Percentiles rank a stretch among this genome's conserved stretches.
Evolutionary conservation across 345 rosid genomes (phyloP).

Genomic region (Syzygium aromaticum): DNA sequence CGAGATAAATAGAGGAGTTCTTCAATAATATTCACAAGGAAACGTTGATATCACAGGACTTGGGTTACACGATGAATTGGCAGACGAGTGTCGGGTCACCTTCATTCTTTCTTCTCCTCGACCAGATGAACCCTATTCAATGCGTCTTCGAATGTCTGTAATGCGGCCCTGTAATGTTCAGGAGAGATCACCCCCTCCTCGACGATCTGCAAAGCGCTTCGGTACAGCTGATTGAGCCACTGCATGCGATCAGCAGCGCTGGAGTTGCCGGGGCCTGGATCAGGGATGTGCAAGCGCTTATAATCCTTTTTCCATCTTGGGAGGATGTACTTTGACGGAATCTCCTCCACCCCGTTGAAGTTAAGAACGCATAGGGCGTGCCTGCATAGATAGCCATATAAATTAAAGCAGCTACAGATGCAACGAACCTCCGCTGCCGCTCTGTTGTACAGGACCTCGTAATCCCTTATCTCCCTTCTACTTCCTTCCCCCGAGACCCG

Average conservation of each 20-base stretch:
- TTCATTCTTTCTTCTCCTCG: slow-evolving; percentile 14
- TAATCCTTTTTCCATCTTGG: slow-evolving; percentile 64
- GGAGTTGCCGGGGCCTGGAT: slow-evolving; percentile 6
- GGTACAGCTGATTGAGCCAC: slow-evolving; percentile 51
- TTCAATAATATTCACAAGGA: not conserved
- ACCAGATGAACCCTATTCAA: slow-evolving; percentile 43
- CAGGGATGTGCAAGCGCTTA: slow-evolving; percentile 34
- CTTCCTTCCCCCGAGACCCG: slow-evolving; percentile 46
- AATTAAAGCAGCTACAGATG: slow-evolving; percentile 78
- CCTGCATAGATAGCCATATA: slow-evolving; percentile 74
- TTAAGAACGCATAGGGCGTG: slow-evolving; percentile 76
- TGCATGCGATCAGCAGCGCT: slow-evolving; percentile 21
- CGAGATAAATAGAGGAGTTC: not conserved
- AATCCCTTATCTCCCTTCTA: slow-evolving; percentile 50
- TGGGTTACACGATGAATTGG: not conserved
- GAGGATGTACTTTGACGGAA: slow-evolving; percentile 49
- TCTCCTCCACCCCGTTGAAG: slow-evolving; percentile 66
- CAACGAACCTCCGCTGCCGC: slow-evolving; percentile 70
- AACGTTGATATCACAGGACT: not conserved
- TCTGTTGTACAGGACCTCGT: slow-evolving; percentile 70
- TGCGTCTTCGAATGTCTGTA: slow-evolving; percentile 44
- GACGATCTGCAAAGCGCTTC: slow-evolving; percentile 48
- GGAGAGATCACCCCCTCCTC: slow-evolving; percentile 61
- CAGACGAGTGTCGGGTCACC: not conserved
- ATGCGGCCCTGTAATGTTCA: slow-evolving; percentile 50